Conservation (phyloP, 208 protist genomes). For the Porcisia deanei region DNA sequence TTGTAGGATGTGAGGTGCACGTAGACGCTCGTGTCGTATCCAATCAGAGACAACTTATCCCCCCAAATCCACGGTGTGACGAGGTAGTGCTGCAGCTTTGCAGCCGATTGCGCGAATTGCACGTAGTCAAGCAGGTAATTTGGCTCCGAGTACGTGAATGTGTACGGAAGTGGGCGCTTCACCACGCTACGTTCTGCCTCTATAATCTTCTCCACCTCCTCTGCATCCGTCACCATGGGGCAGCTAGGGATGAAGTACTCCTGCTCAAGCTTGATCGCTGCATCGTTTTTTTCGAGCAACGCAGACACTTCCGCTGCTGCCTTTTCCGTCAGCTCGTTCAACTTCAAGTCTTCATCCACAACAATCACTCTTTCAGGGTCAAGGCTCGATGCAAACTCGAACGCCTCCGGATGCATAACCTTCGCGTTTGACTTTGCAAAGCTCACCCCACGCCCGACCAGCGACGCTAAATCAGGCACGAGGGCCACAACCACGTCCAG, state of each 20-base stretch:
- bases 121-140: slow-evolving; percentile 87
- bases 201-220: slow-evolving; percentile 56
- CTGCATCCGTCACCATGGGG: slow-evolving; percentile 54
- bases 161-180: slow-evolving; percentile 32
- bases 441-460: slow-evolving; percentile 48
- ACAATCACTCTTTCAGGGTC: slow-evolving; percentile 45
- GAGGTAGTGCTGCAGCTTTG: slow-evolving; percentile 66
- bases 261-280: slow-evolving; percentile 43
- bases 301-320: slow-evolving; percentile 34
- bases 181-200: slow-evolving; percentile 43
- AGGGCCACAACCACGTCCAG: slow-evolving; percentile 69
- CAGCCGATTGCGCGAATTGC: slow-evolving; percentile 64
- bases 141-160: slow-evolving; percentile 78
- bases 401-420: slow-evolving; percentile 73
- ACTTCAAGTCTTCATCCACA: slow-evolving; percentile 43
- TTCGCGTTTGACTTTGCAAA: slow-evolving; percentile 43
- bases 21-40: slow-evolving; percentile 60
- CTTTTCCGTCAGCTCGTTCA: slow-evolving; percentile 43
- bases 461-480: slow-evolving; percentile 42
- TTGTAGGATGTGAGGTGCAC: slow-evolving; percentile 80
- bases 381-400: slow-evolving; percentile 65
- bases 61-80: slow-evolving; percentile 81
- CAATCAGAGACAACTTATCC: slow-evolving; percentile 79
- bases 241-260: slow-evolving; percentile 65
- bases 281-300: slow-evolving; percentile 30